phyloP scores from a whole-genome alignment of 768 basidiomycete species.

The Phylloporus sp. region DNA sequence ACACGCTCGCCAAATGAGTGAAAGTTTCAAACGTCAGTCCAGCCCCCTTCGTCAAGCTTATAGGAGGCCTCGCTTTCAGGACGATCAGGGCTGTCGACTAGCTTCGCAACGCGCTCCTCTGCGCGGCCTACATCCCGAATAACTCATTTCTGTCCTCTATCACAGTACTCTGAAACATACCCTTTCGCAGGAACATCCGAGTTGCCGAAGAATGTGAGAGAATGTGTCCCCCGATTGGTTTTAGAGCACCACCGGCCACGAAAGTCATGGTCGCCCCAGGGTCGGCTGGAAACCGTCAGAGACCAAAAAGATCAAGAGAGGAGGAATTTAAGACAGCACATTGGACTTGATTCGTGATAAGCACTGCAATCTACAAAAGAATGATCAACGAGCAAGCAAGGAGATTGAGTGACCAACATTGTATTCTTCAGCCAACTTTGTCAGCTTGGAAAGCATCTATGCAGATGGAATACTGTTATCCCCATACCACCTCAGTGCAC shows the following conservation, averaged over 20 bases:
- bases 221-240: constrained; percentile 89
- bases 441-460: constrained; percentile 92
- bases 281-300: constrained; percentile 55
- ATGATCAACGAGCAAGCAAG: background rate
- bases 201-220: constrained; percentile 87
- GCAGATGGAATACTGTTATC: constrained; percentile 1
- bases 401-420: constrained; percentile 47
- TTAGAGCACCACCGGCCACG: constrained; percentile 88
- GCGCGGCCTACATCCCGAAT: constrained; percentile 59
- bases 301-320: background rate
- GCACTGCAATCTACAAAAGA: constrained; percentile 62
- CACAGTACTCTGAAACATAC: constrained; percentile 33
- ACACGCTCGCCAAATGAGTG: background rate
- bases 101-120: constrained; percentile 86
- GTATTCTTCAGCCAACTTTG: constrained; percentile 89
- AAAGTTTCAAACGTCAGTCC: constrained; percentile 69
- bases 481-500: background rate
- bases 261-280: constrained; percentile 95
- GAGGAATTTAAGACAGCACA: constrained; percentile 38
- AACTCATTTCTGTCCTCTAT: background rate
- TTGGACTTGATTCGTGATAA: constrained; percentile 93
- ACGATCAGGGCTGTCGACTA: constrained; percentile 85
- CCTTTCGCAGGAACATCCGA: constrained; percentile 84
- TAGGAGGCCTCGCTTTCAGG: constrained; percentile 91
- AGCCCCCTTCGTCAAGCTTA: constrained; percentile 87